Evolutionary conservation across 2,329 filamentous ascomycete species (phyloP).

Genomic region (Phaeoacremonium minimum): DNA sequence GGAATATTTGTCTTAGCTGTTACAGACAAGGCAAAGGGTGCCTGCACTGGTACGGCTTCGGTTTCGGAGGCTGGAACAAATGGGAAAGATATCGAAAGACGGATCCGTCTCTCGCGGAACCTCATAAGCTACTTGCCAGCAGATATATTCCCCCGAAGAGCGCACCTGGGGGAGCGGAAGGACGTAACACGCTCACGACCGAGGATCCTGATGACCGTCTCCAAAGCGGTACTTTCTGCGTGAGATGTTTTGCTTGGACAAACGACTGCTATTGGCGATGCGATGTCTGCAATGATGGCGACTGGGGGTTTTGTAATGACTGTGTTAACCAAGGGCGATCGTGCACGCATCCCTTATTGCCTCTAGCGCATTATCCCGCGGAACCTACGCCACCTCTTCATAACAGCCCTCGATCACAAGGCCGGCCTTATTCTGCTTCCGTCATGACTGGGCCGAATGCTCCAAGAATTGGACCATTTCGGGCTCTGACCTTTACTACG

Average conservation of each 20-base stretch:
- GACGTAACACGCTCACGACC: slow-evolving; percentile 53
- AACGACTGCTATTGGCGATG: slow-evolving; percentile 92
- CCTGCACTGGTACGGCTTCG: slow-evolving; percentile 84
- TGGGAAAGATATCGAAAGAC: slow-evolving; percentile 53
- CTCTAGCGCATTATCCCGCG: slow-evolving; percentile 58
- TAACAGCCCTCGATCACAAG: slow-evolving; percentile 34
- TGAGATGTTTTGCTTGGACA: slow-evolving; percentile 66
- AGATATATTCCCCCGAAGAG: slow-evolving; percentile 50
- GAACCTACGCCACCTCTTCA: slow-evolving; percentile 27
- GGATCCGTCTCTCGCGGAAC: slow-evolving; percentile 36
- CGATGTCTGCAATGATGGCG: slow-evolving; percentile 79
- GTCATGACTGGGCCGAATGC: slow-evolving; percentile 43
- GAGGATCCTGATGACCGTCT: slow-evolving; percentile 66
- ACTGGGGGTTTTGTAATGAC: slow-evolving; percentile 89
- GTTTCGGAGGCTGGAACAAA: slow-evolving; percentile 62
- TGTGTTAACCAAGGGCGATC: slow-evolving; percentile 80
- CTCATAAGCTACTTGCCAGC: slow-evolving; percentile 55
- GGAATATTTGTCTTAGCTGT: slow-evolving; percentile 77
- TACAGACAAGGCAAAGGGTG: slow-evolving; percentile 77
- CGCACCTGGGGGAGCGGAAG: slow-evolving; percentile 47
- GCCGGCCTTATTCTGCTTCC: slow-evolving; percentile 38
- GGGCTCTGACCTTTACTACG: slow-evolving; percentile 67
- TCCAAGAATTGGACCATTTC: slow-evolving; percentile 50
- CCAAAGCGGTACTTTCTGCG: slow-evolving; percentile 81
- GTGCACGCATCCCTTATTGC: slow-evolving; percentile 78